phyloP scores from a whole-genome alignment of 345 rosid species.

The Salix brachista region DNA sequence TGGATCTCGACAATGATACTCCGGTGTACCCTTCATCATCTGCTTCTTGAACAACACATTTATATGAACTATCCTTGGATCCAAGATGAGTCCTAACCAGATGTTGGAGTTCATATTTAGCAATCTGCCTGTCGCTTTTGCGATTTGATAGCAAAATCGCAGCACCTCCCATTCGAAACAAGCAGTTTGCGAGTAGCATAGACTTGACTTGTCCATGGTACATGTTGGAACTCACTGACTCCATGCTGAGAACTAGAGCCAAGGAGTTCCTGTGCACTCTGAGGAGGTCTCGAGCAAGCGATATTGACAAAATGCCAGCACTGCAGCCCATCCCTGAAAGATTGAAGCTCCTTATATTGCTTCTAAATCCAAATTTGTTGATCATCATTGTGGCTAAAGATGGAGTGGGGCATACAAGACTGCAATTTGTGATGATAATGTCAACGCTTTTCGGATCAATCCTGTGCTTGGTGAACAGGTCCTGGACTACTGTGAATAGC shows the following conservation, averaged over 20 bases:
- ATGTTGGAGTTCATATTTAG: slow-evolving; percentile 17
- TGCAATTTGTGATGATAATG: slow-evolving; percentile 15
- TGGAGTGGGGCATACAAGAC: slow-evolving; percentile 15
- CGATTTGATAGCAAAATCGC: slow-evolving; percentile 16
- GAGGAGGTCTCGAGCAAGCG: slow-evolving; percentile 11
- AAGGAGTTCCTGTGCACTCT: slow-evolving; percentile 3
- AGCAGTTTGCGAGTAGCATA: slow-evolving; percentile 17
- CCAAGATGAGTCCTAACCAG: slow-evolving; percentile 13
- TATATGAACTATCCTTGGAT: not conserved
- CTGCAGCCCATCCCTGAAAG: slow-evolving; percentile 24
- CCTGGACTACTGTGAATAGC: not conserved
- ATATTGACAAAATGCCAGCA: slow-evolving; percentile 7
- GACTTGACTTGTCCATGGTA: slow-evolving; percentile 11
- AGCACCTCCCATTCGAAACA: slow-evolving; percentile 22
- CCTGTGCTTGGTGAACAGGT: not conserved
- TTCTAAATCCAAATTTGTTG: slow-evolving; percentile 13
- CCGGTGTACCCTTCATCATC: slow-evolving; percentile 12
- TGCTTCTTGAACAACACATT: slow-evolving; percentile 8
- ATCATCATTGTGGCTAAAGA: slow-evolving; percentile 14
- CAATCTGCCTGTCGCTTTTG: not conserved
- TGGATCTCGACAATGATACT: slow-evolving; percentile 8
- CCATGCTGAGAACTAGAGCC: slow-evolving; percentile 9
- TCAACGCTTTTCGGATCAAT: slow-evolving; percentile 8
- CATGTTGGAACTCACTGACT: slow-evolving; percentile 1
- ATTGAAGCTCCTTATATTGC: slow-evolving; percentile 12